Conservation (phyloP, 2,329 filamentous ascomycete species). For the Massarina eburnea region DNA sequence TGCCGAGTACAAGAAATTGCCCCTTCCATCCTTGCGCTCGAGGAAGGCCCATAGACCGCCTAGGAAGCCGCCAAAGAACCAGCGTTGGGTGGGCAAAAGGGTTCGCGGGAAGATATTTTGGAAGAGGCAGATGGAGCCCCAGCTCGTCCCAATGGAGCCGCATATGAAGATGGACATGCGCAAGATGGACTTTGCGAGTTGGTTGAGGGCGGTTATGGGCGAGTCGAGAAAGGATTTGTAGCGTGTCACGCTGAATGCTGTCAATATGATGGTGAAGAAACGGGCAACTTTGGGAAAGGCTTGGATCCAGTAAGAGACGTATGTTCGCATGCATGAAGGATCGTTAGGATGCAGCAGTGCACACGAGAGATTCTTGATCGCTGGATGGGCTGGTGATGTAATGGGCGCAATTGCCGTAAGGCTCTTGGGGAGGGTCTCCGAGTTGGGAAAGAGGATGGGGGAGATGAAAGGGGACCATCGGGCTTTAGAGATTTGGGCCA, state of each 20-base stretch:
- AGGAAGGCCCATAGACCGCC: conserved; percentile 85
- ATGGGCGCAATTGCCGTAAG: conserved; percentile 74
- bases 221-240: conserved; percentile 68
- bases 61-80: conserved; percentile 85
- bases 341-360: conserved; percentile 85
- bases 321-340: conserved; percentile 84
- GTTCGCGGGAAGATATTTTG: conserved; percentile 74
- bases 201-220: conserved; percentile 68
- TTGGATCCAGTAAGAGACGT: conserved; percentile 81
- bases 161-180: conserved; percentile 77
- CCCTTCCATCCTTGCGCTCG: conserved; percentile 59
- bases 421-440: conserved; percentile 63
- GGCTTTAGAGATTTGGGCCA: conserved; percentile 78
- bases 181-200: conserved; percentile 68
- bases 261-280: conserved; percentile 75
- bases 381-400: conserved; percentile 80
- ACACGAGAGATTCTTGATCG: conserved; percentile 83
- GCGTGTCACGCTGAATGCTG: conserved; percentile 68
- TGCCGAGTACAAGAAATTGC: conserved; percentile 76
- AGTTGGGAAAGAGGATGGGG: conserved; percentile 79
- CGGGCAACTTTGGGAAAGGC: conserved; percentile 79
- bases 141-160: conserved; percentile 80
- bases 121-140: conserved; percentile 89
- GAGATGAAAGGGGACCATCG: conserved; percentile 88
- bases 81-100: conserved; percentile 77